Evolutionary conservation across 78 protist species (phyloP), one percentile per base, ranked within the genome.

Genomic region (Pigoraptor vietnamica): DNA sequence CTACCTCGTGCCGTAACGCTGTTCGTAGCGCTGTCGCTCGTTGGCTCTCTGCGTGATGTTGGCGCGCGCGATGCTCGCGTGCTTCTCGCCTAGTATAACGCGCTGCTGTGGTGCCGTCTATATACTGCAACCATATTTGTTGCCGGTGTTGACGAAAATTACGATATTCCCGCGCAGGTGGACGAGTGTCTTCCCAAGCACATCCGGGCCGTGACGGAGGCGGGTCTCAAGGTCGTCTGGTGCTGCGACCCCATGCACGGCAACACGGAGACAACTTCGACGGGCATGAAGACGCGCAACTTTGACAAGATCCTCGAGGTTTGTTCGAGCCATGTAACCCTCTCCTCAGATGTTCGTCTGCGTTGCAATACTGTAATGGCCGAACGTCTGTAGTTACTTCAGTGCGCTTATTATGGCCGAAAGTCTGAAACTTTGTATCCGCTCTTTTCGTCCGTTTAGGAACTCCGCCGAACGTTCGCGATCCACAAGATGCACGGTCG

Each of bases 241-340:
- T 23, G 14, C 33, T 92, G 95, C 36, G 95, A 94, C 81, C 95
- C 95, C 10, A 90, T 89, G 90, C 95, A 94, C 93, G 95, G 95
- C 35, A 94, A 94, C 55, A 94, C 95, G 37, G 91, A 40, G 38
- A 36, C 1, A 35, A 89, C 90, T 0, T 14, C 40, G 0, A 1
- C 24, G 1, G 94, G 94, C 10, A 6, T 87, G 40, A 94, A 94
- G 88, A 94, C 95, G 67, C 90, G 95, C 24, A 6, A 55, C 9
- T 91, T 89, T 37, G 91, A 87, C 21, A 32, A 34, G 40, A 81
- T 93, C 24, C 38, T 91, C 33, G 39, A 35, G 39, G 91, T 29
- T 40, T 0, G 81, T 39, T 23, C n/a, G 37, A n/a, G 36, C 32
- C 33, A 24, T 79, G 6, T 2, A 40, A 82, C 9, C 0, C 0